phyloP scores from a whole-genome alignment of 352 stramenopile species.

The Phytophthora idaei region DNA sequence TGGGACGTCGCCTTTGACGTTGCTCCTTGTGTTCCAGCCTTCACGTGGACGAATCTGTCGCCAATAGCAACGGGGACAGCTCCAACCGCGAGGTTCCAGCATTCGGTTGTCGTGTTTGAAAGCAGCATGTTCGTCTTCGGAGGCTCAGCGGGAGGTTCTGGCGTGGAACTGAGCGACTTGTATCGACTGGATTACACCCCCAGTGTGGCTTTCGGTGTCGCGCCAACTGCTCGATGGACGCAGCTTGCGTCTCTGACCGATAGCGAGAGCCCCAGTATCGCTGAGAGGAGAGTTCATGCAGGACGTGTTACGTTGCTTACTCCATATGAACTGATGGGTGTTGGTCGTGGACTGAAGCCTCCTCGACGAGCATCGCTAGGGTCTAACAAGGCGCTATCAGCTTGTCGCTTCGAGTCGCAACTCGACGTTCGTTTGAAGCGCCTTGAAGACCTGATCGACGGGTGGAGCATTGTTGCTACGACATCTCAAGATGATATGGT shows the following conservation, averaged over 20 bases:
- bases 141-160: conserved; percentile 41
- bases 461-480: conserved; percentile 34
- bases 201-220: conserved; percentile 10
- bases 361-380: conserved; percentile 33
- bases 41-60: conserved; percentile 58
- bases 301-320: conserved; percentile 51
- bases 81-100: conserved; percentile 59
- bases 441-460: conserved; percentile 46
- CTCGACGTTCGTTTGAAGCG: conserved; percentile 46
- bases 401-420: conserved; percentile 36
- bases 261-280: conserved; percentile 29
- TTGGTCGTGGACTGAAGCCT: conserved; percentile 37
- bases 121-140: conserved; percentile 79
- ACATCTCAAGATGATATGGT: neutral
- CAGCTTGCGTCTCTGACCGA: conserved; percentile 39
- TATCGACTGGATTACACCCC: conserved; percentile 68
- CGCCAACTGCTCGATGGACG: conserved; percentile 44
- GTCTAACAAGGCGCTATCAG: conserved; percentile 16
- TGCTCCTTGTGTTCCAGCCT: conserved; percentile 54
- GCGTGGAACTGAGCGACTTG: conserved; percentile 50
- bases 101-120: conserved; percentile 61
- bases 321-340: conserved; percentile 50
- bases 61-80: conserved; percentile 36
- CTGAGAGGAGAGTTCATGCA: conserved; percentile 32
- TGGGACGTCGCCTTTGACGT: conserved; percentile 68